Base-by-base conservation (phyloP, 768 basidiomycete species). In the Boletus sp. region DNA sequence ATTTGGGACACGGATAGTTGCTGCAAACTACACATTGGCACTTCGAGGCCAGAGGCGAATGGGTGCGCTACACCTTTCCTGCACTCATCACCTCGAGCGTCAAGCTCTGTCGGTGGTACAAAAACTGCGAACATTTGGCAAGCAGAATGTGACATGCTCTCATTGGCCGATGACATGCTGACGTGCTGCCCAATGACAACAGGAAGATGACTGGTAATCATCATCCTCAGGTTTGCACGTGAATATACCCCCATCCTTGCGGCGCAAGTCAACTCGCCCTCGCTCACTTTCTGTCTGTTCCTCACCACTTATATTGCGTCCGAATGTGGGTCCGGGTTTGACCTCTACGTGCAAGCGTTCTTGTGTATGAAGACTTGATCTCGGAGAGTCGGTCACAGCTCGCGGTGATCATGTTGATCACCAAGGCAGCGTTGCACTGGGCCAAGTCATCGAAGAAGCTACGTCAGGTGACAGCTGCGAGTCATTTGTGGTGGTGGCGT, bases 401-500 rank as follows among this genome's bases (percentile, higher is more conserved):
- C 12, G 93, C 96, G 67, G 94, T 95, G 20, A 98, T 99, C 69
- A 92, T 93, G 7, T 82, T 99, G 59, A 94, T 98, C 66, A 98
- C 97, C 24, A 98, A 99, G 75, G 97, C 95, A 15, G 96, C 96
- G 6, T 75, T 98, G 62, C 97, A 99, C 71, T 94, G 93, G 7
- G 91, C 94, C 29, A 95, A 96, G 75, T 74, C 98, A 61, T 73
- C 98, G 73, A 99, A 99, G 82, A 98, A 99, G 81, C 93, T 93
- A 12, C 96, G 98, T 72, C 97, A 98, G 73, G 90, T 94, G 12
- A 92, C 87, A 8, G 97, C 94, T 32, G 97, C 97, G 8, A 97
- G 94, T 70, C 97, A 99, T 75, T 75, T 99, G 63, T 99, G 96
- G 96, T 99, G 95, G 95, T 73, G 53, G 68, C 73, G 0, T 69